phyloP scores from a whole-genome alignment of 2,329 filamentous ascomycete genomes.

The Fusarium praegraminearum region DNA sequence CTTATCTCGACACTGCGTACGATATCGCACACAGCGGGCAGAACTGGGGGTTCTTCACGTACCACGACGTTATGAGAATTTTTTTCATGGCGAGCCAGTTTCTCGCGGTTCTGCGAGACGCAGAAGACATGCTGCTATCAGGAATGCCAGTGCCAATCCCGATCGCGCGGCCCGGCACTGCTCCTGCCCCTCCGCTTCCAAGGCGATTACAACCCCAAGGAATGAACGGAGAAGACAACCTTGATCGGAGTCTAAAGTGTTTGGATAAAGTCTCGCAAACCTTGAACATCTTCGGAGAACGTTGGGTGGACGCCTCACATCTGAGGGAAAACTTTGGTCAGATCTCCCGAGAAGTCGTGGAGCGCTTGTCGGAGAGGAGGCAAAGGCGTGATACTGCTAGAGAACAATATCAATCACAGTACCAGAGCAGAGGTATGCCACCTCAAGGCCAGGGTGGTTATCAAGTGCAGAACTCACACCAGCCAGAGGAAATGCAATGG shows the following conservation, averaged over 20 bases:
- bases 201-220: conserved; percentile 54
- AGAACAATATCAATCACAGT: conserved; percentile 54
- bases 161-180: conserved; percentile 59
- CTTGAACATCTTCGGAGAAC: conserved; percentile 67
- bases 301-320: conserved; percentile 68
- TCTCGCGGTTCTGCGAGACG: conserved; percentile 69
- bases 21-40: conserved; percentile 71
- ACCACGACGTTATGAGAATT: conserved; percentile 86
- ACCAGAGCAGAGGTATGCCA: conserved; percentile 48
- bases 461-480: conserved; percentile 46
- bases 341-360: conserved; percentile 60
- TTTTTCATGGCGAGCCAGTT: conserved; percentile 79
- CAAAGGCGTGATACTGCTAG: conserved; percentile 49
- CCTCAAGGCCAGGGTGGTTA: conserved; percentile 32
- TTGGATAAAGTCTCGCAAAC: conserved; percentile 66
- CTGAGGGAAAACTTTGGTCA: conserved; percentile 66
- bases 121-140: conserved; percentile 67
- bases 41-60: conserved; percentile 79
- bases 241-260: conserved; percentile 67
- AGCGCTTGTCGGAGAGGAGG: conserved; percentile 57
- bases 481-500: conserved; percentile 56
- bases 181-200: conserved; percentile 66
- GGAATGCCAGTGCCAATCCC: conserved; percentile 61
- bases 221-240: conserved; percentile 60
- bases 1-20: conserved; percentile 82